Percentiles rank a stretch among this genome's conserved stretches.
These are phyloP conservation scores for Ustilago nuda DNA, from an alignment of 1,284 basidiomycete genomes.

Conservation along the genomic window DNA sequence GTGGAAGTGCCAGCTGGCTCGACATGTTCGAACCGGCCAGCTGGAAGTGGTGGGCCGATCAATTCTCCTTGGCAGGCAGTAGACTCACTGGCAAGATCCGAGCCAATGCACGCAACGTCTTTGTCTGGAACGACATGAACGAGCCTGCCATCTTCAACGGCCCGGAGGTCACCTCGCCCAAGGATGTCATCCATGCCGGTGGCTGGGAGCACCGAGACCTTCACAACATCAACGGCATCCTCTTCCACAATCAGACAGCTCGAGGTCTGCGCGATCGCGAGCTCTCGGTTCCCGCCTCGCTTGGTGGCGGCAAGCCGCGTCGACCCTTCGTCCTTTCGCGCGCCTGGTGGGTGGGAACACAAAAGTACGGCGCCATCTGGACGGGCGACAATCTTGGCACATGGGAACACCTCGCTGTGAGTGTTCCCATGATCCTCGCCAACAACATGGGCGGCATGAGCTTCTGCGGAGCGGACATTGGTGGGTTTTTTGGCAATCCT, in stretches of 20 bases:
- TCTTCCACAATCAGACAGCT: slow-evolving; percentile 81
- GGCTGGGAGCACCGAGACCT: slow-evolving; percentile 98
- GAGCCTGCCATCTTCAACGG: slow-evolving; percentile 99
- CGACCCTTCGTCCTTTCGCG: slow-evolving; percentile 92
- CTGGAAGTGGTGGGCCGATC: slow-evolving; percentile 85
- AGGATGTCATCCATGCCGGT: slow-evolving; percentile 88
- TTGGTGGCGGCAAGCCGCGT: slow-evolving; percentile 69
- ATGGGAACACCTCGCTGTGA: slow-evolving; percentile 96
- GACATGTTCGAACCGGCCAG: slow-evolving; percentile 93
- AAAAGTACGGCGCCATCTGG: slow-evolving; percentile 97
- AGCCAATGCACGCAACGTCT: slow-evolving; percentile 74
- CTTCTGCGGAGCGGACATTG: slow-evolving; percentile 93
- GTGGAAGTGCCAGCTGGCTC: slow-evolving; percentile 92
- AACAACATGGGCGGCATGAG: slow-evolving; percentile 93
- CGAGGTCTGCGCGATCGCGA: slow-evolving; percentile 83
- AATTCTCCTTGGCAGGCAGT: slow-evolving; percentile 50
- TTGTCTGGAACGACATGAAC: slow-evolving; percentile 99
- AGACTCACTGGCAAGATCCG: slow-evolving; percentile 50
- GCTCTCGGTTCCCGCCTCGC: slow-evolving; percentile 74
- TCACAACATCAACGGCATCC: slow-evolving; percentile 81
- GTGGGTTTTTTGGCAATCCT: slow-evolving; percentile 98
- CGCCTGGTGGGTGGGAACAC: slow-evolving; percentile 93
- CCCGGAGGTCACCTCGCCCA: slow-evolving; percentile 96
- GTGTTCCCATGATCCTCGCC: slow-evolving; percentile 91
- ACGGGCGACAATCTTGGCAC: slow-evolving; percentile 97